These are phyloP conservation scores for Epithele typhae DNA, from an alignment of 768 basidiomycete genomes.

Conservation along the genomic window DNA sequence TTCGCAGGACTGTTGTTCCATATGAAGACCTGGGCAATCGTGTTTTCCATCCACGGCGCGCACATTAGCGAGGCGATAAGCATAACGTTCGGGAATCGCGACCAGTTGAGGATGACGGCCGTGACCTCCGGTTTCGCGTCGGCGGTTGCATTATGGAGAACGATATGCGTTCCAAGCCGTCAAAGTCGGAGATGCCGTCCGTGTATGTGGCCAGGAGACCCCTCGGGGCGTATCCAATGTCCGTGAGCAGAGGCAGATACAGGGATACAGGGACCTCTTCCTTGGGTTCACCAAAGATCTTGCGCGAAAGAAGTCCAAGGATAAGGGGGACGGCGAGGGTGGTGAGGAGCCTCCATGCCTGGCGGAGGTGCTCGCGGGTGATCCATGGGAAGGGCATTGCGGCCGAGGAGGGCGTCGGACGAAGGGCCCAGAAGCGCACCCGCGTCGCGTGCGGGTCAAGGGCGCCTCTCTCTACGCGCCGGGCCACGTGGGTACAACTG, in stretches of 20 bases:
- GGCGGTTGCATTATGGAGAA: conserved; percentile 2
- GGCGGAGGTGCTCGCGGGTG: conserved; percentile 8
- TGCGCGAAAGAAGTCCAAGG: conserved; percentile 5
- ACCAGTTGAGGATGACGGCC: conserved; percentile 65
- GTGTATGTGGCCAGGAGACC: conserved; percentile 14
- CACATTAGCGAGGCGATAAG: conserved; percentile 53
- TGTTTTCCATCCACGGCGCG: conserved; percentile 37
- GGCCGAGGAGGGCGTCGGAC: no score
- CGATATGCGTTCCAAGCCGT: conserved; percentile 11
- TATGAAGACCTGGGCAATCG: conserved; percentile 45
- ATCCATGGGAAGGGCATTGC: conserved; percentile 5
- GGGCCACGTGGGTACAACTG: no score
- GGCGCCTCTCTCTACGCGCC: not conserved
- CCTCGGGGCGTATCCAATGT: conserved; percentile 16
- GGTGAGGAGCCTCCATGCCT: conserved; percentile 2
- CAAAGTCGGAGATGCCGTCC: conserved; percentile 3
- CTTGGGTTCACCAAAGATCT: conserved; percentile 4
- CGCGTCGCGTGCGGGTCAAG: no score
- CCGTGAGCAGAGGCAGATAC: conserved; percentile 14
- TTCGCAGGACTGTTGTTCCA: conserved; percentile 59
- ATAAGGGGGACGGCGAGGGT: conserved; percentile 17
- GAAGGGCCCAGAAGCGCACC: no score
- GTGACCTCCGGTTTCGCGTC: conserved; percentile 38
- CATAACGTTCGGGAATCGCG: conserved; percentile 55
- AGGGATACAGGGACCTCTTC: conserved; percentile 8